Conservation (phyloP, 345 rosid genomes). For the Eucalyptus regnans region DNA sequence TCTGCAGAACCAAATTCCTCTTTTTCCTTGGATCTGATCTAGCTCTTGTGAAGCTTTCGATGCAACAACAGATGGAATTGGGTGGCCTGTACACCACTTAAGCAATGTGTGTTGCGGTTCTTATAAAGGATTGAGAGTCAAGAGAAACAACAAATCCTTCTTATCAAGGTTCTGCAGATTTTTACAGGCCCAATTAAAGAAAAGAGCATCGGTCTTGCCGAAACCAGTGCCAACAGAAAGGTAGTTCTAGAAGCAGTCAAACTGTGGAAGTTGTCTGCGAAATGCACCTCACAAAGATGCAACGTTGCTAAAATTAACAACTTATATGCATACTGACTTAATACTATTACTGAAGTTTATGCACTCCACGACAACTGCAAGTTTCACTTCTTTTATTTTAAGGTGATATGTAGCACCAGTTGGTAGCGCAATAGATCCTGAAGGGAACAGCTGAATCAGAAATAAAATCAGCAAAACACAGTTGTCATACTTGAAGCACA, state of each 20-base stretch:
- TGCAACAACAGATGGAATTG: conserved; percentile 83
- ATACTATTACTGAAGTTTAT: neutral
- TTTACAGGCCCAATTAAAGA: neutral
- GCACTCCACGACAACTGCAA: neutral
- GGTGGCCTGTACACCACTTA: conserved; percentile 82
- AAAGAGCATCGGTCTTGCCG: neutral
- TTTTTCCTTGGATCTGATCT: conserved; percentile 65
- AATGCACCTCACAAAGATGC: neutral
- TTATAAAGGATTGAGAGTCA: conserved; percentile 65
- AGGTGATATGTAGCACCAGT: conserved; percentile 15
- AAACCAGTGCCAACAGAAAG: neutral
- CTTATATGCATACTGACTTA: neutral
- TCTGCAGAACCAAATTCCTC: conserved; percentile 86
- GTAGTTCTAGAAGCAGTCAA: neutral
- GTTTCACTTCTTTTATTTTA: neutral
- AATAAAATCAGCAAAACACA: neutral
- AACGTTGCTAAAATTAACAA: neutral
- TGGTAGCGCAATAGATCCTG: neutral
- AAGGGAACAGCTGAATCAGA: neutral
- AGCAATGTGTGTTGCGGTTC: conserved; percentile 50
- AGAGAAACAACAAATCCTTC: conserved; percentile 43
- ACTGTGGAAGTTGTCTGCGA: neutral
- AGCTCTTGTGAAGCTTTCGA: conserved; percentile 70
- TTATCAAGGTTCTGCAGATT: conserved; percentile 72
- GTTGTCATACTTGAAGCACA: conserved; percentile 59